Evolutionary conservation across 2,329 filamentous ascomycete genomes (phyloP), one percentile per base, ranked within the genome.

Genomic region (Epicoccum nigrum): DNA sequence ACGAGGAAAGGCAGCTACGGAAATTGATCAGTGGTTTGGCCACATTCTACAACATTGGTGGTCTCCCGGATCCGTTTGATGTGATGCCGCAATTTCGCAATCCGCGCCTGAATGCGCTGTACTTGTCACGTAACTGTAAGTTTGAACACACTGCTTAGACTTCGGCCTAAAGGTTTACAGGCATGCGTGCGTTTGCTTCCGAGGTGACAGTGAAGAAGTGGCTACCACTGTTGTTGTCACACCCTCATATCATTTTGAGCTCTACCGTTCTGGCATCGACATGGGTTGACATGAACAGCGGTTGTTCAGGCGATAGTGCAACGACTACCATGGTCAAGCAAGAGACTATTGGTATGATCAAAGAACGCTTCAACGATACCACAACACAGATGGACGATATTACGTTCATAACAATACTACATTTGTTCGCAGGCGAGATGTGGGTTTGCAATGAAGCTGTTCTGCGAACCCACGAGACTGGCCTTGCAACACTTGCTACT

Each of bases 371-470:
- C 4, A 37, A 17, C 1, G 19, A 57, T 13, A 23, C 56, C 4
- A 44, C 12, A 1, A 48, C 40, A 4, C 51, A 59, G 17, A 49
- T 54, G 5, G 51, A 65, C 4, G 64, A 70, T 35, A 40, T 58
- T 11, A 72, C 69, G 0, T 57, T 73, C 7, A 61, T 67, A 20
- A 49, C 66, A 25, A 66, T 72, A 7, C 20, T 70, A 1, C 67
- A 72, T 40, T 42, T 72, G 2, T 41, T 73, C 3, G 63, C 54
- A 4, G 64, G 66, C 2, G 67, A 72, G 37, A 64, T 70, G 56
- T 67, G 64, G 61, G 62, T 46, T n/a, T 65, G 62, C 33, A 61
- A 69, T 20, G 68, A 73, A 39, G 50, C 56, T 15, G 58, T 56
- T 1, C 16, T 72, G 7, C 53, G 53, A 7, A 60, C 56, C 3